Base-by-base conservation (phyloP, 139 green algal genomes). In the Pleodorina starrii region DNA sequence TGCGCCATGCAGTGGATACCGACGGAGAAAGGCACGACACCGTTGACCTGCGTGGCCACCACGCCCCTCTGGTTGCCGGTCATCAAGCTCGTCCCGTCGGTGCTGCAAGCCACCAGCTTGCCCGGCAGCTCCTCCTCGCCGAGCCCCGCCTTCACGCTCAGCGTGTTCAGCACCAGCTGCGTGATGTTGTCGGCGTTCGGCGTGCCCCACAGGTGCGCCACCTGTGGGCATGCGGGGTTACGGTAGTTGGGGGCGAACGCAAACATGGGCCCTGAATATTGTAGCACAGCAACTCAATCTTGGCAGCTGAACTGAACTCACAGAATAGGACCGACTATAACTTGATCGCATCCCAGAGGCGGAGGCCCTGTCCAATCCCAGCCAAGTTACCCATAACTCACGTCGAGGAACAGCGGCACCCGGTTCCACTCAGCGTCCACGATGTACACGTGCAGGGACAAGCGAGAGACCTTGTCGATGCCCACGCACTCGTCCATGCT, bases 1-100 rank as follows among this genome's bases (percentile, higher is more conserved):
- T 79, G 72, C 42, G 72, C 72, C 72, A 79, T 79, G 72, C 42
- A 54, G 35, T 48, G 40, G 23, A 79, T 79, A 42, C 29, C 2
- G 19, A 79, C 3, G 21, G 27, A 6, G 72, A 38, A 79, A 9
- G 72, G 72, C 1, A 42, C 40, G 23, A 21, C 6, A 4, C 1
- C 23, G 42, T 16, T 32, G 5, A 57, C 2, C 42, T 42, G 72
- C 12, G 5, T 10, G 5, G 40, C 29, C 23, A 79, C 42, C 16
- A 69, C 23, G 16, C 16, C 16, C 59, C 25, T 19, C 16, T 35
- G 59, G 16, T 69, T 69, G 59, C 59, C n/a, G n/a, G n/a, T n/a
- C n/a, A n/a, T n/a, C n/a, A n/a, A n/a, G n/a, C n/a, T n/a, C n/a
- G n/a, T n/a, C n/a, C n/a, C n/a, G n/a, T n/a, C n/a, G n/a, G n/a